Evolutionary conservation across 495 filamentous ascomycete species (phyloP).

Genomic region (Xylaria palmicola): DNA sequence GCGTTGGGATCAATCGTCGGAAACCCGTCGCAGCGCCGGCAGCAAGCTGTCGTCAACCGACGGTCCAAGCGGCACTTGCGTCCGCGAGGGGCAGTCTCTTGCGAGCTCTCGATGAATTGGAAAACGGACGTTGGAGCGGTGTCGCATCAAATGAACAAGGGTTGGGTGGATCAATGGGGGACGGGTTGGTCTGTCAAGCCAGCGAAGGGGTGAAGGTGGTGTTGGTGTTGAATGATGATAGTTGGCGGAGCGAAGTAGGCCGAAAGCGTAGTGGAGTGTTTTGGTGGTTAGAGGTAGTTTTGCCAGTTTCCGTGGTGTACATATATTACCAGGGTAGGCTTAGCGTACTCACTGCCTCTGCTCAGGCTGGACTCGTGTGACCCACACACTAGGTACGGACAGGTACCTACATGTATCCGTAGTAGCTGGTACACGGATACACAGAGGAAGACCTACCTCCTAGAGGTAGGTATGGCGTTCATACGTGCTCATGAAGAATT

Average conservation of each 20-base stretch:
- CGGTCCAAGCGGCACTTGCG: constrained; percentile 7
- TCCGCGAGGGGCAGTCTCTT: constrained; percentile 8
- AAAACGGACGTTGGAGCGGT: background rate
- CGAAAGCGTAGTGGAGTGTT: background rate
- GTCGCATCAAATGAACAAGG: background rate
- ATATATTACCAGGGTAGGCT: no score
- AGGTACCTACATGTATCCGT: no score
- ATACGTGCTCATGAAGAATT: no score
- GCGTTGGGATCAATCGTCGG: background rate
- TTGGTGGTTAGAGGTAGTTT: no score
- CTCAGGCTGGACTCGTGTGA: no score
- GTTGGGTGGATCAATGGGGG: background rate
- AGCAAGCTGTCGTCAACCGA: background rate
- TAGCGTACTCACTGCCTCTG: no score
- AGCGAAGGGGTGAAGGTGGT: background rate
- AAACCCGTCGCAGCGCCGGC: background rate
- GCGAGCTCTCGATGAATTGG: background rate
- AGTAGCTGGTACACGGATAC: no score
- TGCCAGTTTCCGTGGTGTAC: no score
- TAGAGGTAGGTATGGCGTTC: no score
- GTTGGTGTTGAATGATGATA: background rate
- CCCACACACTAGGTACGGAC: no score
- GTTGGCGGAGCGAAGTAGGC: background rate
- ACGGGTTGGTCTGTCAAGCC: background rate
- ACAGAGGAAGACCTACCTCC: no score